Percentiles rank a stretch among this genome's conserved stretches.
Conservation (phyloP, 805 yeast genomes). For the Saccharomycopsis javanensis region DNA sequence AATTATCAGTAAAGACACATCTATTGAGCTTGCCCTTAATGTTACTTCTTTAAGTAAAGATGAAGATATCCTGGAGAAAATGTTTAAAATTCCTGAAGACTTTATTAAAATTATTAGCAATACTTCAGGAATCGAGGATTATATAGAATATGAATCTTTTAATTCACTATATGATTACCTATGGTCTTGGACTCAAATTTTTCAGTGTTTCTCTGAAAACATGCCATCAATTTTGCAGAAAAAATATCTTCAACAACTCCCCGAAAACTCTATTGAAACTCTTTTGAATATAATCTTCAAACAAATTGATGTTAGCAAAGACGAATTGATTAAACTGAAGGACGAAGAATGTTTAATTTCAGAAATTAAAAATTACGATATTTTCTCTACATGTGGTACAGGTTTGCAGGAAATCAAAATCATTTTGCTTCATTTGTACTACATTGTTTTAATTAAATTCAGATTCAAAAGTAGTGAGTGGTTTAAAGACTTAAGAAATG, state of each 20-base stretch:
- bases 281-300: conserved; percentile 48
- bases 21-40: conserved; percentile 39
- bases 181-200: conserved; percentile 61
- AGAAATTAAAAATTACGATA: conserved; percentile 18
- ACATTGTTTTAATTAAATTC: conserved; percentile 36
- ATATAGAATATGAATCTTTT: conserved; percentile 29
- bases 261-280: conserved; percentile 35
- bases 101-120: conserved; percentile 30
- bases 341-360: neutral
- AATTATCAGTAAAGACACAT: conserved; percentile 39
- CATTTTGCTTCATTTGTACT: conserved; percentile 42
- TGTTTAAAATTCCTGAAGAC: conserved; percentile 31
- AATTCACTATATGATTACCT: conserved; percentile 31
- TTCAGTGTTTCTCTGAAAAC: conserved; percentile 52
- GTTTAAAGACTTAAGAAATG: conserved; percentile 62
- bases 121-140: conserved; percentile 27
- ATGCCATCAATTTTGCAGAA: conserved; percentile 54
- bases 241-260: conserved; percentile 46
- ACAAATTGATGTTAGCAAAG: conserved; percentile 35
- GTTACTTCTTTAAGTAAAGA: conserved; percentile 23
- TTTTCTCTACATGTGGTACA: neutral
- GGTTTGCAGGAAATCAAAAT: conserved; percentile 21
- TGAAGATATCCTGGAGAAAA: conserved; percentile 21
- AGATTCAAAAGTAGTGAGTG: conserved; percentile 56
- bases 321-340: conserved; percentile 21